Evolutionary conservation across 129 eudicot genomes (phyloP).

Genomic region (Flaveria brownii): DNA sequence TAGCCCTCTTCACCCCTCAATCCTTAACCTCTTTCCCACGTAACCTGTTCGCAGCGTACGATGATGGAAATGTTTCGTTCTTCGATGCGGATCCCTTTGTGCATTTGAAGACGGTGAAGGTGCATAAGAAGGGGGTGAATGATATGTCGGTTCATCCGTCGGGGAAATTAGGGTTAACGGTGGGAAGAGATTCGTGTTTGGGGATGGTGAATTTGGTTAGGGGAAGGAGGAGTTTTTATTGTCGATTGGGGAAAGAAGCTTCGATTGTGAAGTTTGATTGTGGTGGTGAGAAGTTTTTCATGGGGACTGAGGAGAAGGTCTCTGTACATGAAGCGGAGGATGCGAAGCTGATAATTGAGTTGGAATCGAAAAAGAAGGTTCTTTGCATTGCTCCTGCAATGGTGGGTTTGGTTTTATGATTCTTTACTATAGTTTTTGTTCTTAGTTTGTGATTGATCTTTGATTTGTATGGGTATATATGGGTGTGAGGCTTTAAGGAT

Average conservation of each 20-base stretch:
- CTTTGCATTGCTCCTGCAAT: slow-evolving; percentile 73
- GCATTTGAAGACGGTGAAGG: slow-evolving; percentile 53
- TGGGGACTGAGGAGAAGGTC: slow-evolving; percentile 70
- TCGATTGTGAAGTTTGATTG: slow-evolving; percentile 47
- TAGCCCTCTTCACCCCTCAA: slow-evolving; percentile 55
- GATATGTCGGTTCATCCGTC: slow-evolving; percentile 69
- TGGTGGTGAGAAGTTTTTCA: slow-evolving; percentile 63
- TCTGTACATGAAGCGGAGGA: slow-evolving; percentile 77
- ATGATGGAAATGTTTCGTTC: slow-evolving; percentile 68
- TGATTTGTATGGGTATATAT: neutral
- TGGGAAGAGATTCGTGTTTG: slow-evolving; percentile 70
- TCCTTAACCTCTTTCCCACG: slow-evolving; percentile 62
- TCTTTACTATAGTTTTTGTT: neutral
- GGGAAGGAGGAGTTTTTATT: slow-evolving; percentile 71
- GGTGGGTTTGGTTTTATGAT: slow-evolving; percentile 37
- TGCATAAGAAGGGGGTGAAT: slow-evolving; percentile 65
- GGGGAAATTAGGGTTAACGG: slow-evolving; percentile 76
- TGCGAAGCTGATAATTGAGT: slow-evolving; percentile 56
- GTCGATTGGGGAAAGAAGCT: slow-evolving; percentile 76
- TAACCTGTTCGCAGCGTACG: slow-evolving; percentile 63
- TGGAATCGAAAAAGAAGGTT: slow-evolving; percentile 56
- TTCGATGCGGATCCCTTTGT: slow-evolving; percentile 91
- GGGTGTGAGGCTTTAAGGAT: neutral
- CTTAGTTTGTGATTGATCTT: neutral
- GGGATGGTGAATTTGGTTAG: slow-evolving; percentile 92